Evolutionary conservation across 352 stramenopile genomes (phyloP).

Genomic region (Pythium rishiriense): DNA sequence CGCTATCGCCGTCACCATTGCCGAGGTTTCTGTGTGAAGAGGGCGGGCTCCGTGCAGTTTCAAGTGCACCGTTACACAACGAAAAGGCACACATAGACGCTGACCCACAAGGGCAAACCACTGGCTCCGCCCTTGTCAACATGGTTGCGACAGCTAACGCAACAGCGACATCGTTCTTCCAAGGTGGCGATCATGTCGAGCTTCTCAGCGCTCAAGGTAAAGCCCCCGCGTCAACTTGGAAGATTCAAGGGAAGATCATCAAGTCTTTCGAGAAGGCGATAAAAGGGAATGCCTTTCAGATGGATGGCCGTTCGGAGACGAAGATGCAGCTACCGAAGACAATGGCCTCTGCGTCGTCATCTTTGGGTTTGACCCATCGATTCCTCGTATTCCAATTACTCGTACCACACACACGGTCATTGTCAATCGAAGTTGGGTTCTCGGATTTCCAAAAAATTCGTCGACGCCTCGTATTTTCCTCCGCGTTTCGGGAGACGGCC

Average conservation of each 20-base stretch:
- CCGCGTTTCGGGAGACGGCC: conserved; percentile 71
- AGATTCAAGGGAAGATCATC: conserved; percentile 72
- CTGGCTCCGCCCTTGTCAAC: neutral
- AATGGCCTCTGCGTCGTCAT: conserved; percentile 23
- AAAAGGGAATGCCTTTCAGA: conserved; percentile 72
- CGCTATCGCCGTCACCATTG: conserved; percentile 7
- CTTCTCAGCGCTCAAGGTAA: conserved; percentile 81
- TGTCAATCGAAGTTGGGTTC: conserved; percentile 80
- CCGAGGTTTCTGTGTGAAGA: conserved; percentile 1
- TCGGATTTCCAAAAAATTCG: conserved; percentile 74
- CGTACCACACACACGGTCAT: conserved; percentile 61
- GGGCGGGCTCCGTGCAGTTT: conserved; percentile 1
- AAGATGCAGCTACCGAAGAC: conserved; percentile 83
- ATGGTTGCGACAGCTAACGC: neutral
- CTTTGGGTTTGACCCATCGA: conserved; percentile 65
- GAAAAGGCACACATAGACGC: neutral
- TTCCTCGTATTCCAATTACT: conserved; percentile 74
- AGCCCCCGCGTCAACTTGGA: conserved; percentile 62
- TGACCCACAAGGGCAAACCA: no score
- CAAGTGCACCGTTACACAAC: neutral
- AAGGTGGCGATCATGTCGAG: conserved; percentile 81
- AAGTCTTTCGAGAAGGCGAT: conserved; percentile 83
- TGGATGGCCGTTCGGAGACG: conserved; percentile 76
- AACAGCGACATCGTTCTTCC: conserved; percentile 50
- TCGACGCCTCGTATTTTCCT: conserved; percentile 73